Conservation (phyloP, 176 grass and related monocot genomes). For the Metroxylon sagu region DNA sequence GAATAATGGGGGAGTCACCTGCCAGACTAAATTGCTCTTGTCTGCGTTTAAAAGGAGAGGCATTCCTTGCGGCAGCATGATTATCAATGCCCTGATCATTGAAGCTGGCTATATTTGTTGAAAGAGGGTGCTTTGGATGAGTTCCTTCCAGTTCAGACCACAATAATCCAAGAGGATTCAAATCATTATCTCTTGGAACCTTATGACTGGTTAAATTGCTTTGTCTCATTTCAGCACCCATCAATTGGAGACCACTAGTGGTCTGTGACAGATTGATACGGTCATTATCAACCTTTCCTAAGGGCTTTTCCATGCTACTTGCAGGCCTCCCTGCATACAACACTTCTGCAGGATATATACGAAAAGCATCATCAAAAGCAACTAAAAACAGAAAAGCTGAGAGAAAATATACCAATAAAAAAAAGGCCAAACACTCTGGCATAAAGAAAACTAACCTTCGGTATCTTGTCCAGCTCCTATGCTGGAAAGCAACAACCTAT, state of each 20-base stretch:
- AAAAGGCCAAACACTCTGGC: no score
- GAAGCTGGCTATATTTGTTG: conserved; percentile 45
- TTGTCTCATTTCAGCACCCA: conserved; percentile 20
- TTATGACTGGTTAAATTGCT: conserved; percentile 33
- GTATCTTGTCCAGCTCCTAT: conserved; percentile 31
- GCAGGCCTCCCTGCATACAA: conserved; percentile 55
- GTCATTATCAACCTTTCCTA: conserved; percentile 28
- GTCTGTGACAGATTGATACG: conserved; percentile 12
- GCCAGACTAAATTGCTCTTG: conserved; percentile 34
- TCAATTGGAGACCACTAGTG: conserved; percentile 17
- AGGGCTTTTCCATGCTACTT: conserved; percentile 47
- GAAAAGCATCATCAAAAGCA: background rate
- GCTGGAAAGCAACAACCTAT: conserved; percentile 19
- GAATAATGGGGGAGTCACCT: conserved; percentile 26
- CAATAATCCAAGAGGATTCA: conserved; percentile 80
- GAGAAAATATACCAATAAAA: background rate
- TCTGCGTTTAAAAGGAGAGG: conserved; percentile 34
- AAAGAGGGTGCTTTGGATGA: conserved; percentile 78
- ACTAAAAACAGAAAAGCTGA: background rate
- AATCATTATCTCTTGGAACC: conserved; percentile 42
- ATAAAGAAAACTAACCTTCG: conserved; percentile 41
- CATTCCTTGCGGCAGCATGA: conserved; percentile 37
- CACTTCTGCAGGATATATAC: conserved; percentile 53
- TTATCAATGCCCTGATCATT: conserved; percentile 38
- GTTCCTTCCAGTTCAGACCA: conserved; percentile 95